These are phyloP conservation scores for Apiotrichum siamense DNA, from an alignment of 1,284 basidiomycete genomes.

Conservation along the genomic window DNA sequence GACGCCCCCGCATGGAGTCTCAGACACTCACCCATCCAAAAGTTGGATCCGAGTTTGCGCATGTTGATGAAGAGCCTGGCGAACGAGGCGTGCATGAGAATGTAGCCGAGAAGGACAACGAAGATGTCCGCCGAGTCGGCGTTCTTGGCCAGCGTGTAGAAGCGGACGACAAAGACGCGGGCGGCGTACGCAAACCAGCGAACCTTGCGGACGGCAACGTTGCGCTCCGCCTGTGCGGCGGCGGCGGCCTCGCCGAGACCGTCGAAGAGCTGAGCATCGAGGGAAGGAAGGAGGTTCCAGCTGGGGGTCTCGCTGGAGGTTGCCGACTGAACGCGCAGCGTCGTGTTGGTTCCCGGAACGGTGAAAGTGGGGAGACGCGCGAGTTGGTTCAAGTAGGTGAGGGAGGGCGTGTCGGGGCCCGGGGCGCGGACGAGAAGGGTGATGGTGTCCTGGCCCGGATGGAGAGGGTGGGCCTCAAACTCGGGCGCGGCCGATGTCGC, in stretches of 20 bases:
- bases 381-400: conserved; percentile 53
- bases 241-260: conserved; percentile 24
- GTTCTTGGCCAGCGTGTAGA: conserved; percentile 83
- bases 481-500: conserved; percentile 13
- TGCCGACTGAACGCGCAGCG: conserved; percentile 28
- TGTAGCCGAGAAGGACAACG: conserved; percentile 88
- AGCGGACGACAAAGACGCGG: conserved; percentile 69
- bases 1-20: not conserved
- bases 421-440: conserved; percentile 38
- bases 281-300: conserved; percentile 39
- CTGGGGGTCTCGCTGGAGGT: conserved; percentile 12
- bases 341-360: conserved; percentile 26
- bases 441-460: conserved; percentile 35
- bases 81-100: conserved; percentile 94
- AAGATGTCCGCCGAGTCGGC: conserved; percentile 94
- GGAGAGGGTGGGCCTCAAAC: conserved; percentile 33
- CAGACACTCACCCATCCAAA: conserved; percentile 61
- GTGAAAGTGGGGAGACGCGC: conserved; percentile 48
- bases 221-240: conserved; percentile 48
- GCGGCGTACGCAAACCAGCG: conserved; percentile 83
- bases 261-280: conserved; percentile 36
- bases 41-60: conserved; percentile 76
- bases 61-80: conserved; percentile 82
- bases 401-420: conserved; percentile 52
- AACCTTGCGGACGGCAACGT: conserved; percentile 63